Evolutionary conservation across 106 monocot genomes (phyloP).

Genomic region (Dendrobium officinale): DNA sequence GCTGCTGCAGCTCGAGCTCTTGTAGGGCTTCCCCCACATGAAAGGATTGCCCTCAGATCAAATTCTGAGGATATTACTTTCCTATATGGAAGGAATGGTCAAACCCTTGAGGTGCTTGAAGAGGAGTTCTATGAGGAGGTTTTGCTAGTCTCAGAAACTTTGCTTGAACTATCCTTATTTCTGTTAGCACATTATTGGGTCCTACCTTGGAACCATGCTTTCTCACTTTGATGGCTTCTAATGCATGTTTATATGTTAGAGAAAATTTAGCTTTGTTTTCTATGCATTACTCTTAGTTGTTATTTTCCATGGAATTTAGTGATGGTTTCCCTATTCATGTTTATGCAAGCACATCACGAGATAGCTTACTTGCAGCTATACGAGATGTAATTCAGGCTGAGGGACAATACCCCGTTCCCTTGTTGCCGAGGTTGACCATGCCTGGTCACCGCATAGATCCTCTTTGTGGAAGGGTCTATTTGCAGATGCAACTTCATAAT

Average conservation of each 20-base stretch:
- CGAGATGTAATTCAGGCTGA: slow-evolving; percentile 90
- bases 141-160: slow-evolving; percentile 1
- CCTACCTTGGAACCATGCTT: not conserved
- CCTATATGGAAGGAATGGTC: slow-evolving; percentile 55
- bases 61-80: slow-evolving; percentile 67
- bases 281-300: not conserved
- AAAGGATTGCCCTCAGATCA: slow-evolving; percentile 61
- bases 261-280: not conserved
- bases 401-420: slow-evolving; percentile 81
- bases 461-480: slow-evolving; percentile 66
- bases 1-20: slow-evolving; percentile 90
- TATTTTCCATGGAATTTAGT: slow-evolving; percentile 97
- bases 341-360: slow-evolving; percentile 99
- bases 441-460: slow-evolving; percentile 94
- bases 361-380: slow-evolving; percentile 89
- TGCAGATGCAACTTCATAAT: slow-evolving; percentile 29
- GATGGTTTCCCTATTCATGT: slow-evolving; percentile 97
- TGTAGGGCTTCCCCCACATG: slow-evolving; percentile 84
- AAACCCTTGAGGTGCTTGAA: slow-evolving; percentile 62
- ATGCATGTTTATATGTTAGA: not conserved
- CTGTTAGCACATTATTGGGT: not conserved
- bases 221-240: not conserved
- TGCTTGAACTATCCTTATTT: not conserved
- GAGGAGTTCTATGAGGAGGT: slow-evolving; percentile 94
- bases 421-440: slow-evolving; percentile 92